Conservation (phyloP, 805 yeast genomes). For the Ogataea pilisensis region DNA sequence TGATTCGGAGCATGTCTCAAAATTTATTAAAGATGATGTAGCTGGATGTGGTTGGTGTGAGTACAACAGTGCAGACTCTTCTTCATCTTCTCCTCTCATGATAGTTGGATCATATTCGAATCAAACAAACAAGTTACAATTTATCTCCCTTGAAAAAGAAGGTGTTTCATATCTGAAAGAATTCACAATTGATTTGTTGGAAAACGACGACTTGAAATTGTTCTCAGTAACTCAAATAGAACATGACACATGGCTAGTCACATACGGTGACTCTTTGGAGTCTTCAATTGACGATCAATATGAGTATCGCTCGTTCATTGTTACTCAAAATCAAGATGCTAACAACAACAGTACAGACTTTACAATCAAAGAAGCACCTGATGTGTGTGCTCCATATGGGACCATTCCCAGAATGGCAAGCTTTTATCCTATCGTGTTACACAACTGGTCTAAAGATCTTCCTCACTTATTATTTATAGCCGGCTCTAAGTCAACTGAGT, state of each 20-base stretch:
- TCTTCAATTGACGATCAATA: slow-evolving; percentile 10
- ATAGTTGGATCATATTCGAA: too few species aligned
- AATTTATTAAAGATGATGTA: slow-evolving; percentile 5
- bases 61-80: neutral
- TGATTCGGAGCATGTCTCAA: neutral
- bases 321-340: too few species aligned
- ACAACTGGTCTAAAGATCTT: slow-evolving; percentile 36
- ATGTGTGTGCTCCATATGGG: slow-evolving; percentile 43
- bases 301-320: slow-evolving; percentile 10
- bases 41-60: slow-evolving; percentile 10
- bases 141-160: slow-evolving; percentile 5
- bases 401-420: slow-evolving; percentile 42
- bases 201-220: slow-evolving; percentile 6
- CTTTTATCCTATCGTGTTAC: slow-evolving; percentile 39
- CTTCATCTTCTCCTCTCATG: too few species aligned
- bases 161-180: neutral
- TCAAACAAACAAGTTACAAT: too few species aligned
- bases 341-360: too few species aligned
- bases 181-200: slow-evolving; percentile 6
- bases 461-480: slow-evolving; percentile 43
- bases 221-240: slow-evolving; percentile 7
- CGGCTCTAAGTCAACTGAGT: slow-evolving; percentile 62
- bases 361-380: slow-evolving; percentile 25
- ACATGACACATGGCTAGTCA: slow-evolving; percentile 8
- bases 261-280: slow-evolving; percentile 12